Conservation (phyloP, 2,329 filamentous ascomycete species). For the Penicillium olsonii region DNA sequence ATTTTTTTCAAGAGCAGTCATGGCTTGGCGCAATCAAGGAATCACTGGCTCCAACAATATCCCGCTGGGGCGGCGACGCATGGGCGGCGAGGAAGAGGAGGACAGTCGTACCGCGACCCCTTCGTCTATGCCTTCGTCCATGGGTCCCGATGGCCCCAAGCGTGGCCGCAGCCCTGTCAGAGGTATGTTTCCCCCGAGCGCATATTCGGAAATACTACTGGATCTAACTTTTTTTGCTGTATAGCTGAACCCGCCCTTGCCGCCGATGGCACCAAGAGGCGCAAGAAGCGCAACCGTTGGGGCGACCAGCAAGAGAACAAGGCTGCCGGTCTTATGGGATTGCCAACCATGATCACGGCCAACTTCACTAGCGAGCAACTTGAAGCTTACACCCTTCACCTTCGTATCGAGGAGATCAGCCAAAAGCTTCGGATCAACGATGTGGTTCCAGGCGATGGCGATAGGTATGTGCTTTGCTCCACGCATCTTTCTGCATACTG, state of each 20-base stretch:
- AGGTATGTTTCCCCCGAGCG: conserved; percentile 56
- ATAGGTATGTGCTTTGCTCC: conserved; percentile 63
- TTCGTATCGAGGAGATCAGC: conserved; percentile 98
- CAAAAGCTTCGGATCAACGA: conserved; percentile 99
- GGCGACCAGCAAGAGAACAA: conserved; percentile 98
- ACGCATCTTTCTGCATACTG: conserved; percentile 17
- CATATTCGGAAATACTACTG: conserved; percentile 4
- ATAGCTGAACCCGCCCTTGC: conserved; percentile 46
- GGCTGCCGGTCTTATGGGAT: conserved; percentile 94
- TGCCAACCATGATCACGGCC: conserved; percentile 92
- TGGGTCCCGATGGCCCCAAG: conserved; percentile 57
- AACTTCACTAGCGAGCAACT: conserved; percentile 99
- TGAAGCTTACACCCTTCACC: conserved; percentile 92
- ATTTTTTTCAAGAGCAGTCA: conserved; percentile 31
- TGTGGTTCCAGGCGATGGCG: conserved; percentile 93
- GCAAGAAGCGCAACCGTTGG: conserved; percentile 99
- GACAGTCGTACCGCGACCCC: conserved; percentile 49
- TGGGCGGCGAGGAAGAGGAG: conserved; percentile 66
- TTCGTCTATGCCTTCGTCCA: conserved; percentile 42
- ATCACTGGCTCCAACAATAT: conserved; percentile 99
- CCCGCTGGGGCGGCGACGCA: conserved; percentile 81
- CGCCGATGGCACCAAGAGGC: conserved; percentile 77
- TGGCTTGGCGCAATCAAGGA: conserved; percentile 71
- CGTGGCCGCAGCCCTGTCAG: conserved; percentile 90
- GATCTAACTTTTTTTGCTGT: conserved; percentile 22